Evolutionary conservation across 2,329 filamentous ascomycete species (phyloP).

Genomic region (Fusarium staphyleae): DNA sequence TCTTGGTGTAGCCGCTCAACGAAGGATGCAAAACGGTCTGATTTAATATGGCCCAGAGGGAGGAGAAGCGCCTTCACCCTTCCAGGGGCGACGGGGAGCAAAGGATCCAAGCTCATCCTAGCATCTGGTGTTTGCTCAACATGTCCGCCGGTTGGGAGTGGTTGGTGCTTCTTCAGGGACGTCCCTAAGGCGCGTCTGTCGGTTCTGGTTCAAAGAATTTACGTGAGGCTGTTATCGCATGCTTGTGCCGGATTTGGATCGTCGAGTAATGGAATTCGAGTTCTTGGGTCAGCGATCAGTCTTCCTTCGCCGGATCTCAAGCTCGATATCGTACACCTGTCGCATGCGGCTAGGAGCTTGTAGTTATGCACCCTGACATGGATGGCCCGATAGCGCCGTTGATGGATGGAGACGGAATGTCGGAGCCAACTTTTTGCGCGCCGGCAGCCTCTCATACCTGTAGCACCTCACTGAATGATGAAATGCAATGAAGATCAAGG

Average conservation of each 20-base stretch:
- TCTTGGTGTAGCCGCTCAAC: slow-evolving; percentile 79
- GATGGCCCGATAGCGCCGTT: slow-evolving; percentile 20
- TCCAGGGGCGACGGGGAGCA: slow-evolving; percentile 90
- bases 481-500: too few species aligned
- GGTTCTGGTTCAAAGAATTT: slow-evolving; percentile 5
- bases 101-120: slow-evolving; percentile 86
- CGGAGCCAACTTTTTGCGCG: slow-evolving; percentile 44
- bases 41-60: slow-evolving; percentile 85
- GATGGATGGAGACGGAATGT: slow-evolving; percentile 30
- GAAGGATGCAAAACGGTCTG: slow-evolving; percentile 80
- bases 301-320: slow-evolving; percentile 21
- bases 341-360: slow-evolving; percentile 40
- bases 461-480: too few species aligned
- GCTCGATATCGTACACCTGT: slow-evolving; percentile 41
- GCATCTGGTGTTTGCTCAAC: slow-evolving; percentile 51
- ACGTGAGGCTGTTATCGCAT: slow-evolving; percentile 28
- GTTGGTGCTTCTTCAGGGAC: slow-evolving; percentile 27
- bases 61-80: slow-evolving; percentile 87
- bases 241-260: slow-evolving; percentile 7
- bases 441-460: slow-evolving; percentile 11
- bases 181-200: slow-evolving; percentile 22
- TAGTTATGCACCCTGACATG: slow-evolving; percentile 29
- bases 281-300: slow-evolving; percentile 6
- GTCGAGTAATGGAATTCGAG: slow-evolving; percentile 6
- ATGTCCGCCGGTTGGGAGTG: slow-evolving; percentile 40